A percentile compares a stretch with the other conserved stretches of the same genome.
Evolutionary conservation across 306 rosid genomes (phyloP).

Genomic region (Leucaena leucocephala): DNA sequence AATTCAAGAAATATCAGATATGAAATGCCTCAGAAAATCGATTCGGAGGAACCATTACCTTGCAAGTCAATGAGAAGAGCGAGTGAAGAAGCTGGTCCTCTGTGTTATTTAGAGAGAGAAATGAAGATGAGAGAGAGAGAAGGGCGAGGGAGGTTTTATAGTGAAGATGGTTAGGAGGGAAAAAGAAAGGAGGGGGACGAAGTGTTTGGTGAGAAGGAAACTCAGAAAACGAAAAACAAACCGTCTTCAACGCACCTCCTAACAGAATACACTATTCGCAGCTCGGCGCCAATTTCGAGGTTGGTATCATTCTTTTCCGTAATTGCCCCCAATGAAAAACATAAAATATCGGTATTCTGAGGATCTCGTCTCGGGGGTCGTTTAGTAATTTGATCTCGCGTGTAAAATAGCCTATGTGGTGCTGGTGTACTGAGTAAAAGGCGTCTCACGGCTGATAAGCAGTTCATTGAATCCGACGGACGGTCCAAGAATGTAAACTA

Average conservation of each 20-base stretch:
- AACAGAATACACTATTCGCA: slow-evolving; percentile 32
- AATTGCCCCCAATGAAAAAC: neutral
- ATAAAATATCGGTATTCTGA: neutral
- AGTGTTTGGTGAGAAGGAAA: slow-evolving; percentile 33
- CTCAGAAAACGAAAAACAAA: slow-evolving; percentile 17
- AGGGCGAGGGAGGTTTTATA: slow-evolving; percentile 19
- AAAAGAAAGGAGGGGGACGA: neutral
- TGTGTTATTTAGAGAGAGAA: slow-evolving; percentile 39
- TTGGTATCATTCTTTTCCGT: neutral
- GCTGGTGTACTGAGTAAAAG: neutral
- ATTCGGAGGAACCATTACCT: slow-evolving; percentile 31
- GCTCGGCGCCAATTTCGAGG: neutral
- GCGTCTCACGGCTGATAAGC: no score
- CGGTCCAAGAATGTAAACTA: neutral
- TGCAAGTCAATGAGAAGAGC: neutral
- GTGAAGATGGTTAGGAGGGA: slow-evolving; percentile 35
- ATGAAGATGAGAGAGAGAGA: slow-evolving; percentile 27
- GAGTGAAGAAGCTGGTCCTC: neutral
- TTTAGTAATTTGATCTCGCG: neutral
- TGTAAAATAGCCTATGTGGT: neutral
- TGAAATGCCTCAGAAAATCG: neutral
- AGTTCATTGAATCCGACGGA: neutral
- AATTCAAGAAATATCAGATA: neutral
- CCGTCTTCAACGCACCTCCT: slow-evolving; percentile 7
- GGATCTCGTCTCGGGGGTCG: neutral